Evolutionary conservation across 257 asterid species (phyloP), one percentile per base, ranked within the genome.

Genomic region (Rubia yunnanensis): DNA sequence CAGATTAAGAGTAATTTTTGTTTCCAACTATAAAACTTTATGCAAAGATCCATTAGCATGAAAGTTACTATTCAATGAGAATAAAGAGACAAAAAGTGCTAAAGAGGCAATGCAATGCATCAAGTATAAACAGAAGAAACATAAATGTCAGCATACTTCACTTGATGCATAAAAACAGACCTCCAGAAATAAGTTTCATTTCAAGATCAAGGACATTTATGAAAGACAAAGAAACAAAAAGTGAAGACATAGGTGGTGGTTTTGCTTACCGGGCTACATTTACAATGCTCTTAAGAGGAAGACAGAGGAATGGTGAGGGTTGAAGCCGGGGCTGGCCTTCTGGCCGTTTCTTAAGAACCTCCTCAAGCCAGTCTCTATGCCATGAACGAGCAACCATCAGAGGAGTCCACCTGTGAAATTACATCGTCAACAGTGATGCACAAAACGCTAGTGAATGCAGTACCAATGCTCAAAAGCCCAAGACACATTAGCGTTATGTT

Each of bases 311-410:
- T 41, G 87, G 90, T 15, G 96, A 86, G 41, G 88, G 84, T 60
- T 63, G 76, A 32, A 80, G 76, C 71, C 69, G 82, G 38, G 65
- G 82, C 78, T 71, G 85, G 54, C 70, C 71, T 70, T 64, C 82
- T 73, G 85, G 86, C 22, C 41, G 83, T 65, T 70, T 66, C 66
- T 68, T 79, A 61, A 89, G 85, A 74, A 84, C 78, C 18, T 83
- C 94, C 72, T 85, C 89, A 5, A 89, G 94, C 73, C 84, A 78
- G 68, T 89, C 95, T 81, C 92, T 73, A 78, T 79, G 86, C 96
- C 95, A 87, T 63, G 96, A 89, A 39, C 76, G 91, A 66, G 96
- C 94, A 66, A 87, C 96, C 95, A 83, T 85, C 91, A 85, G 81
- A 0, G 96, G 89, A 7, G 83, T 87, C 88, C 95, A 87, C 65